Evolutionary conservation across 108 stramenopile species (phyloP), one percentile per base, ranked within the genome.

Genomic region (Stephanodiscus triporus): DNA sequence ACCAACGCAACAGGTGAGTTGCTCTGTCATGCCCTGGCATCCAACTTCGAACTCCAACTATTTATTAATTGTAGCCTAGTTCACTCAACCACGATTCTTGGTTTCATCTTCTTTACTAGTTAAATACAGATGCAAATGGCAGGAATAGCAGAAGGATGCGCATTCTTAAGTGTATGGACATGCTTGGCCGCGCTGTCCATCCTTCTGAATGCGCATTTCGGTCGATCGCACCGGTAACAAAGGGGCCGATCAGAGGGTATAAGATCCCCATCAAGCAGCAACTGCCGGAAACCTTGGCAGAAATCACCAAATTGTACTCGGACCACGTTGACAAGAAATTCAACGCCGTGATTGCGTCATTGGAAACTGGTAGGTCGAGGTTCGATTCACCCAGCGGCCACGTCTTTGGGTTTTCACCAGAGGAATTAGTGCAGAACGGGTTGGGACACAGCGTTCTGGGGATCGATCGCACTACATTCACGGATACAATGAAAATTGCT

Each of bases 141-240:
- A n/a, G 49, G 61, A 34, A 47, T 56, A 13, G 3, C 58, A 26
- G 11, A 11, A 71, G 36, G 38, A 4, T 14, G 16, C 47, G 64
- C 13, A 74, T 51, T 55, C 50, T 27, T 32, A 40, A 22, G 19
- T 68, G 66, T 29, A 57, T 68, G n/a, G 16, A 55, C 22, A 42
- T 30, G 4, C 59, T 80, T 17, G 73, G 68, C 11, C 63, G 69
- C 0, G 68, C 75, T 7, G 57, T 77, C 10, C 77, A 66, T 57
- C 77, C 69, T 26, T 69, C 68, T 13, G 77, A 77, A 60, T 77
- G 77, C 47, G 67, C 63, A 4, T 37, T 80, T 8, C 51, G 78
- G 9, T 6, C 59, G 19, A 51, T 76, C n/a, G 63, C 70, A 7
- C 75, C 70, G 36, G 60, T 76, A 26, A 76, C 70, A 2, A 71